A percentile compares a stretch with the other conserved stretches of the same genome.
Evolutionary conservation across 2,329 filamentous ascomycete species (phyloP).

Genomic region (Mariannaea elegans): DNA sequence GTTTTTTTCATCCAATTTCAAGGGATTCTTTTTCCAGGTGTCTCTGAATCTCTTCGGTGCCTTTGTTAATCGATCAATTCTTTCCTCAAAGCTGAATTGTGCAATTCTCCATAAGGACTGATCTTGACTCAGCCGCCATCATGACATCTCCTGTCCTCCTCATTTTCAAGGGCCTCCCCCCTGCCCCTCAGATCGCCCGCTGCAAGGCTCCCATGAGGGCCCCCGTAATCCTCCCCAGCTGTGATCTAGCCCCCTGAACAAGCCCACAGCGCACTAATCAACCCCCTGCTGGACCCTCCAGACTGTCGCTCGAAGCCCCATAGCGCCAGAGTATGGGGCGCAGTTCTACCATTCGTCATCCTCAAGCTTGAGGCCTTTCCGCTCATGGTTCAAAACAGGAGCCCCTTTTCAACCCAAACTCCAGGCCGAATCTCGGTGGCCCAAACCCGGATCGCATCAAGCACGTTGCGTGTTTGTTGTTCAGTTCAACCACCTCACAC

Average conservation of each 20-base stretch:
- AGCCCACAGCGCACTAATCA: background rate
- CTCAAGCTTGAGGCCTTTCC: conserved; percentile 16
- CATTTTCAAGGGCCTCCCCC: background rate
- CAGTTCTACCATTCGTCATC: conserved; percentile 20
- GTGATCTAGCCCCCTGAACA: background rate
- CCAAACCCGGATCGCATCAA: conserved; percentile 13
- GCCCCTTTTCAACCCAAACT: conserved; percentile 13
- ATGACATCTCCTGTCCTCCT: background rate
- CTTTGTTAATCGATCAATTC: too few relatives aligned
- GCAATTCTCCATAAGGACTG: too few relatives aligned
- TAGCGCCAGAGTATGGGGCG: conserved; percentile 7
- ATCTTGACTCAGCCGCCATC: background rate
- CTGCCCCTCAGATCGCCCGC: background rate
- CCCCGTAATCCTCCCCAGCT: conserved; percentile 5
- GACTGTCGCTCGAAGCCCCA: background rate
- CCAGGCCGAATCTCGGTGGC: background rate
- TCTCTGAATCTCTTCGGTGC: background rate
- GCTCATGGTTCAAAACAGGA: background rate
- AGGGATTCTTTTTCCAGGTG: too few relatives aligned
- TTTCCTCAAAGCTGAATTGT: background rate
- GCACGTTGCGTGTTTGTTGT: background rate
- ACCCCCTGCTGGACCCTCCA: conserved; percentile 1
- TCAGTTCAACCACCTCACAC: conserved; percentile 4
- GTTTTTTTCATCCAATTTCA: background rate
- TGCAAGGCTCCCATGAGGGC: conserved; percentile 18